These are phyloP conservation scores for Pseudogymnoascus sp. DNA, from an alignment of 2,329 filamentous ascomycete genomes.

Conservation along the genomic window DNA sequence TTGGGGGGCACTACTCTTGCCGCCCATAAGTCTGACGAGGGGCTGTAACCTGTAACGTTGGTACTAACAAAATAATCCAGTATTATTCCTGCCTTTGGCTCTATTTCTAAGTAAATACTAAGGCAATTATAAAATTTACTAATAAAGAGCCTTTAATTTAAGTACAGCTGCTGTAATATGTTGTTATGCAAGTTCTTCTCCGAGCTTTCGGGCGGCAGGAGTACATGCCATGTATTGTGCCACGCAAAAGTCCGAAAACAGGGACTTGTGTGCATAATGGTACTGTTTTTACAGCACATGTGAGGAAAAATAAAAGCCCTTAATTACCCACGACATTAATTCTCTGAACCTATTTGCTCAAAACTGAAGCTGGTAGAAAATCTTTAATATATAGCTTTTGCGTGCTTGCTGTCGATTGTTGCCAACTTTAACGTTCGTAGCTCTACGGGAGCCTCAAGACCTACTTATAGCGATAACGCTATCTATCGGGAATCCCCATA, in stretches of 20 bases:
- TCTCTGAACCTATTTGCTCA: neutral
- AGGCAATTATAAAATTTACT: too few relatives aligned
- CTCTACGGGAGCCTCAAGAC: constrained; percentile 8
- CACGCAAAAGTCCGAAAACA: neutral
- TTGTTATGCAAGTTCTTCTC: too few relatives aligned
- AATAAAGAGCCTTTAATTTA: too few relatives aligned
- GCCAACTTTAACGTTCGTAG: neutral
- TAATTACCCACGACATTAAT: neutral
- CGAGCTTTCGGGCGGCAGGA: too few relatives aligned
- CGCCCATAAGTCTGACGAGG: neutral
- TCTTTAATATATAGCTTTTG: neutral
- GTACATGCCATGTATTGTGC: too few relatives aligned
- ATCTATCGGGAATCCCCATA: constrained; percentile 6
- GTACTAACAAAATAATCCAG: too few relatives aligned
- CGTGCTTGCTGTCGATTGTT: neutral
- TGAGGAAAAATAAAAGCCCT: neutral
- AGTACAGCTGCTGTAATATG: too few relatives aligned
- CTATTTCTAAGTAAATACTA: too few relatives aligned
- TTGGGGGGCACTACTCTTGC: constrained; percentile 5
- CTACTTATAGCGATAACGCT: constrained; percentile 7
- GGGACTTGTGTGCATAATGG: neutral
- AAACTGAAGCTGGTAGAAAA: neutral
- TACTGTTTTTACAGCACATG: neutral
- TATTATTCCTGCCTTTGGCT: too few relatives aligned
- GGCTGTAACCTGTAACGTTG: too few relatives aligned